Base-by-base conservation (phyloP, 2,329 filamentous ascomycete species). In the Alternaria dauci region DNA sequence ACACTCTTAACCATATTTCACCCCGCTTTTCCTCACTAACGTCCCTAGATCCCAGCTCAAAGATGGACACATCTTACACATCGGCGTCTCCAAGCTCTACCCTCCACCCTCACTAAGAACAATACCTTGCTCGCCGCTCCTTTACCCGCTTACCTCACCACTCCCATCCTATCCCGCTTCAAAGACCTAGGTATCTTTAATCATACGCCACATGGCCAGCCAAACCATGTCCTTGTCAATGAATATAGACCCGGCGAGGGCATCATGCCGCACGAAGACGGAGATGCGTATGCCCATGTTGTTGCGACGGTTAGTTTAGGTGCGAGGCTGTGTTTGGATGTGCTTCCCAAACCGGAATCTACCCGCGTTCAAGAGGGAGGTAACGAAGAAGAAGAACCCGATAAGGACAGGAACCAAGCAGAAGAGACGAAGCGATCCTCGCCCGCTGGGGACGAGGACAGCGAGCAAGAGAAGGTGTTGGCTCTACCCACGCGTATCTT, bases 241-340 rank as follows among this genome's bases (percentile, higher is more conserved):
- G 94, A 97, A 77, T 99, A 98, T 77, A 84, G 85, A 1, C 88
- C 92, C 0, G 92, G 92, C 2, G 87, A 97, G 64, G 94, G 94
- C n/a, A 98, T 98, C 67, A 96, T 97, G 92, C 89, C 94, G 47
- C 94, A 98, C 77, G 95, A 97, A 83, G 94, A 99, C 77, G 95
- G 94, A 2, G 81, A 86, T 8, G 92, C 94, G 9, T 99, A 99
- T 76, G 86, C 91, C 74, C 91, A 91, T 1, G 88, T 96, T 14
- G 94, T 97, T 12, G 95, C 93, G 66, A 98, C 95, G 2, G 89
- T 98, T 64, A 96, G 92, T 79, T 81, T 99, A 8, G 92, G 92
- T 0, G 87, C 88, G 9, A 87, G 87, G 48, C 82, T 96, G 8
- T 92, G 94, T 59, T 83, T 98, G 52, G 89, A 96, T 69, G 82